Percentiles rank a stretch among this genome's conserved stretches.
Evolutionary conservation across 306 rosid species (phyloP).

Genomic region (Urtica urens): DNA sequence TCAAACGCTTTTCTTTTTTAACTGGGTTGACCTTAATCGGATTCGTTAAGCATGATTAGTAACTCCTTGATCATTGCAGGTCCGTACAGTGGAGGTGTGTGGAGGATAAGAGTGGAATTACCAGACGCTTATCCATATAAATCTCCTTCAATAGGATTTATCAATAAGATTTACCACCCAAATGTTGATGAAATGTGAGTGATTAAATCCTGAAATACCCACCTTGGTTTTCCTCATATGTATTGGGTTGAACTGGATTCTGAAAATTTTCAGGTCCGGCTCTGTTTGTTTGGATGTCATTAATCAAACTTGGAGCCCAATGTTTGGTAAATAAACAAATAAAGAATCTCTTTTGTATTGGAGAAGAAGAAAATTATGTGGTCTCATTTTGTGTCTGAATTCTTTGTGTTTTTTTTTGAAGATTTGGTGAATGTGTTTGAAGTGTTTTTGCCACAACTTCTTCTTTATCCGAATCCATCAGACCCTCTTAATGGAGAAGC

Average conservation of each 20-base stretch:
- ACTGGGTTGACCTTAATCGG: neutral
- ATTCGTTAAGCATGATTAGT: conserved; percentile 21
- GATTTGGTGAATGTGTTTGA: conserved; percentile 86
- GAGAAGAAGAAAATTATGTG: neutral
- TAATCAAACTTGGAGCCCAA: conserved; percentile 96
- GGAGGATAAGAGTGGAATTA: conserved; percentile 84
- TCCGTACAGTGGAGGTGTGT: conserved; percentile 70
- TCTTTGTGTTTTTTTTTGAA: conserved; percentile 22
- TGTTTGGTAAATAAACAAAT: conserved; percentile 50
- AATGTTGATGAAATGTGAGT: conserved; percentile 96
- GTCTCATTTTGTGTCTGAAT: conserved; percentile 12
- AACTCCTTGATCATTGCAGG: conserved; percentile 43
- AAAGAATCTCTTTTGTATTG: neutral
- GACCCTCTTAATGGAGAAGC: conserved; percentile 92
- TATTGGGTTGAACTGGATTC: conserved; percentile 3
- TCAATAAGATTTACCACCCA: conserved; percentile 92
- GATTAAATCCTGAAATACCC: neutral
- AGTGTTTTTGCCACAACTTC: conserved; percentile 90
- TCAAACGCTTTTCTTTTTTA: too few species aligned
- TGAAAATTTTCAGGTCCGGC: conserved; percentile 64
- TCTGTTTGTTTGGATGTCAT: conserved; percentile 94
- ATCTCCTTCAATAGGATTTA: conserved; percentile 91
- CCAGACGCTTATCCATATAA: conserved; percentile 95
- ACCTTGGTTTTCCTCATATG: neutral
- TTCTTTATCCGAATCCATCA: conserved; percentile 84